phyloP scores from a whole-genome alignment of 257 asterid genomes.

The Jasminum sambac region DNA sequence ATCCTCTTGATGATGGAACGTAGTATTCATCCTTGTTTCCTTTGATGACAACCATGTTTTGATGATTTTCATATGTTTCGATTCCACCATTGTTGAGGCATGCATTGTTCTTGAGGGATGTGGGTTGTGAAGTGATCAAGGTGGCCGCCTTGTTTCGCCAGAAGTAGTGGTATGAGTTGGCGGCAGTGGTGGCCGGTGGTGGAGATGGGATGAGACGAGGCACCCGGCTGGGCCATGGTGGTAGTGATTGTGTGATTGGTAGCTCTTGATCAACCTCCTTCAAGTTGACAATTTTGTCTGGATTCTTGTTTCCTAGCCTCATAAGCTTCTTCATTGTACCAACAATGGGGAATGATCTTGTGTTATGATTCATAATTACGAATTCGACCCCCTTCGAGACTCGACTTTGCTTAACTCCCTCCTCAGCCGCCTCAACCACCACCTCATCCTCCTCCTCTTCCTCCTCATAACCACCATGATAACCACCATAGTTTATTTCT shows the following conservation, averaged over 20 bases:
- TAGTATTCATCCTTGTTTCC: constrained; percentile 42
- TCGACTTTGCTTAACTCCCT: not conserved
- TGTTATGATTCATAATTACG: constrained; percentile 26
- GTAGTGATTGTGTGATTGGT: constrained; percentile 47
- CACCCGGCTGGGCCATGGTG: constrained; percentile 31
- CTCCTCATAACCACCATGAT: constrained; percentile 17
- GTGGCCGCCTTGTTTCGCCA: constrained; percentile 52
- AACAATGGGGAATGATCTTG: constrained; percentile 39
- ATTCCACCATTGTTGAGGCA: constrained; percentile 16
- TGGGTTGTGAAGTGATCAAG: not conserved
- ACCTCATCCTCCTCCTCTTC: constrained; percentile 16
- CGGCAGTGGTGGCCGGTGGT: constrained; percentile 34
- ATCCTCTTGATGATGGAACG: constrained; percentile 47
- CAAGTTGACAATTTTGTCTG: constrained; percentile 28
- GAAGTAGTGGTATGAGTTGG: constrained; percentile 68
- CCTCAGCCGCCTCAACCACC: constrained; percentile 17
- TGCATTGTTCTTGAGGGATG: constrained; percentile 21
- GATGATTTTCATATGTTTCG: constrained; percentile 25
- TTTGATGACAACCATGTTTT: constrained; percentile 47
- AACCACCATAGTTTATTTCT: constrained; percentile 8
- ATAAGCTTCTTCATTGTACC: constrained; percentile 42
- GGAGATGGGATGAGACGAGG: constrained; percentile 34
- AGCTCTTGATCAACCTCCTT: constrained; percentile 21
- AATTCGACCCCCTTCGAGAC: constrained; percentile 15
- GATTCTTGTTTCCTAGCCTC: constrained; percentile 41